phyloP scores from a whole-genome alignment of 176 grass and related monocot species.

The Raddia distichophylla region DNA sequence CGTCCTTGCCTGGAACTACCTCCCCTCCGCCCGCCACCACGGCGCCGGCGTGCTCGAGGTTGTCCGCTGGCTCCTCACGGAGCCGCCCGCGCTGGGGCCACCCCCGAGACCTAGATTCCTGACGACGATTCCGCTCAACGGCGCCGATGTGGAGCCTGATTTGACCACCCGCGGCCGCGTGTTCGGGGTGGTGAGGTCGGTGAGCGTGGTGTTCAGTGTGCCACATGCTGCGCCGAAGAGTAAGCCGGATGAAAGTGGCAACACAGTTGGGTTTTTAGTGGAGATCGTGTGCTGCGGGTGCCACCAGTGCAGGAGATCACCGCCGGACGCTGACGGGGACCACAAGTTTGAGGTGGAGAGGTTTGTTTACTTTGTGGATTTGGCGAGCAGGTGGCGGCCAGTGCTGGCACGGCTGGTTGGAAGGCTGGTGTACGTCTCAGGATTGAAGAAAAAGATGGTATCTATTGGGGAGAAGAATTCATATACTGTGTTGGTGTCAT shows the following conservation, averaged over 20 bases:
- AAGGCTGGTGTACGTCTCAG: slow-evolving; percentile 49
- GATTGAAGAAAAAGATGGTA: slow-evolving; percentile 71
- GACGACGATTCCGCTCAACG: slow-evolving; percentile 16
- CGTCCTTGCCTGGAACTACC: slow-evolving; percentile 84
- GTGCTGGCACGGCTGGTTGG: slow-evolving; percentile 60
- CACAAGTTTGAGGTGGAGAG: slow-evolving; percentile 68
- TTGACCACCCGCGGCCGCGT: slow-evolving; percentile 20
- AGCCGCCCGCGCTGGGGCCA: not conserved
- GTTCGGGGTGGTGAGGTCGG: slow-evolving; percentile 65
- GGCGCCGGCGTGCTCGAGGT: slow-evolving; percentile 71
- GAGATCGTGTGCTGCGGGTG: slow-evolving; percentile 77
- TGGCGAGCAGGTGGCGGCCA: slow-evolving; percentile 47
- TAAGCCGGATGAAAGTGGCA: not conserved
- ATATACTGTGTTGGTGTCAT: slow-evolving; percentile 61
- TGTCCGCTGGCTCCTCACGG: slow-evolving; percentile 64
- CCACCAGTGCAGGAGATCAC: slow-evolving; percentile 40
- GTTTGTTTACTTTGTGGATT: slow-evolving; percentile 74
- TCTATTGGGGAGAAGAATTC: slow-evolving; percentile 63
- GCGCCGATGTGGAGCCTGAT: not conserved
- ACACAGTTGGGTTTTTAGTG: slow-evolving; percentile 69
- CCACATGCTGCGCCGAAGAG: slow-evolving; percentile 38
- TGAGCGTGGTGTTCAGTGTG: slow-evolving; percentile 71
- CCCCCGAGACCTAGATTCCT: not conserved
- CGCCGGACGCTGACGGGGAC: slow-evolving; percentile 11
- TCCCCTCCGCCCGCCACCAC: slow-evolving; percentile 48